A percentile compares a stretch with the other conserved stretches of the same genome.
Conservation (phyloP, 2,329 filamentous ascomycete genomes). For the Byssoonygena ceratinophila region DNA sequence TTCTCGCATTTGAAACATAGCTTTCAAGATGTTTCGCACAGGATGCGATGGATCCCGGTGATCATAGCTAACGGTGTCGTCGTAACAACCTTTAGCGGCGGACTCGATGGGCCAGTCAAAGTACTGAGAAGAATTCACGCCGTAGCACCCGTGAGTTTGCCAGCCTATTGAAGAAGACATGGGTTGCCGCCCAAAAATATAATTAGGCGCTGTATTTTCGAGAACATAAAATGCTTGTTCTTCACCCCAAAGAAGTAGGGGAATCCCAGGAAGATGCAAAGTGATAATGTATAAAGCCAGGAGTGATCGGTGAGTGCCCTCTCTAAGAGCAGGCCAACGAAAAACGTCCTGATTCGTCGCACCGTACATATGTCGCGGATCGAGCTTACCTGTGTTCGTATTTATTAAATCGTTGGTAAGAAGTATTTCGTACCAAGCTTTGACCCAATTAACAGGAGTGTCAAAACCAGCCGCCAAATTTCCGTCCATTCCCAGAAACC, state of each 20-base stretch:
- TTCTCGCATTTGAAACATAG: conserved; percentile 51
- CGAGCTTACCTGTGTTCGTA: conserved; percentile 50
- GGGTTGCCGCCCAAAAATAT: conserved; percentile 54
- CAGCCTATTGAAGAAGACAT: conserved; percentile 53
- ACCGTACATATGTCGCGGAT: conserved; percentile 55
- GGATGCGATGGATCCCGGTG: conserved; percentile 54
- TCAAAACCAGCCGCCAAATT: conserved; percentile 46
- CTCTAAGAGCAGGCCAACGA: conserved; percentile 50
- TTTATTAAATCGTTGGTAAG: conserved; percentile 52
- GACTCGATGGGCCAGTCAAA: conserved; percentile 48
- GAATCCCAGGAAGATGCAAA: conserved; percentile 51
- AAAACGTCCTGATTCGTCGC: conserved; percentile 57
- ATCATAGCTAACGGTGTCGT: conserved; percentile 48
- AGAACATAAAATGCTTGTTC: conserved; percentile 56
- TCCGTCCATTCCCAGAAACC: conserved; percentile 52
- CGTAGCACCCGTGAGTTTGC: conserved; percentile 56
- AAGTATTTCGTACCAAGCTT: conserved; percentile 48
- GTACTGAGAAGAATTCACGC: conserved; percentile 47
- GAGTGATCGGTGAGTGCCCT: conserved; percentile 48
- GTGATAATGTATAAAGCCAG: conserved; percentile 51
- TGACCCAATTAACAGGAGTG: conserved; percentile 44
- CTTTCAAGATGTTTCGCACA: conserved; percentile 50
- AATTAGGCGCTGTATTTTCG: conserved; percentile 54
- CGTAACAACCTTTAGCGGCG: conserved; percentile 46
- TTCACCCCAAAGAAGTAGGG: conserved; percentile 53